Base-by-base conservation (phyloP, 805 yeast genomes). In the Metschnikowia matae region DNA sequence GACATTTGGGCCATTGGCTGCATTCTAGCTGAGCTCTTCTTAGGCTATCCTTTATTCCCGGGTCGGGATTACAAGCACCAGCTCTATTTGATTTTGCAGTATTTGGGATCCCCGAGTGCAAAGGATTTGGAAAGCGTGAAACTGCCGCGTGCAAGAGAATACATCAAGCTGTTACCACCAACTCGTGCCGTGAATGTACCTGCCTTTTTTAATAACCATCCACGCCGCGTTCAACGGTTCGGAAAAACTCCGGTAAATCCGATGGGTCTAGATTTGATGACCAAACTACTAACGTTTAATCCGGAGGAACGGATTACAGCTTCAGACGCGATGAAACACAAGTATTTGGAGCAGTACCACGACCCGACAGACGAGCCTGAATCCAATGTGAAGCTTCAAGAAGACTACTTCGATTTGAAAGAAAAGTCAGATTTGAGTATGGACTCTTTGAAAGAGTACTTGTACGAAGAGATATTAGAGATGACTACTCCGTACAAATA, bases 1-100 rank as follows among this genome's bases (percentile, higher is more conserved):
- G 94, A 87, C 62, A 74, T 86, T 14, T 87, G 94, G 94, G 82
- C 89, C 0, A 83, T 85, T 38, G 94, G 92, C 0, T 86, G 92
- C 62, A 84, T 87, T 33, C 61, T 87, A 32, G 91, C 87, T 0
- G 94, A 87, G 63, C 71, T 86, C 75, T 71, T 83, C 41, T 63
- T 73, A 11, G 76, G 82, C 6, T 76, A 75, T 52, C 90, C 92
- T 0, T 64, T 87, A 7, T 82, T 87, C 58, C 92, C 92, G 0
- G 94, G 94, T 0, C 77, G 80, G 49, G 91, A 86, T 64, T 86
- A 84, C 62, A 79, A 80, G 47, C 81, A 84, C 61, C 96, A 83
- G 63, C 66, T 83, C 53, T 71, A 81, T 67, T 69, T 85, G 20
- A 86, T 86, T 6, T 75, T 86, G 60, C 86, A 83, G 56, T 74